These are phyloP conservation scores for Pyrenophora teres DNA, from an alignment of 2,329 filamentous ascomycete species.

Conservation along the genomic window DNA sequence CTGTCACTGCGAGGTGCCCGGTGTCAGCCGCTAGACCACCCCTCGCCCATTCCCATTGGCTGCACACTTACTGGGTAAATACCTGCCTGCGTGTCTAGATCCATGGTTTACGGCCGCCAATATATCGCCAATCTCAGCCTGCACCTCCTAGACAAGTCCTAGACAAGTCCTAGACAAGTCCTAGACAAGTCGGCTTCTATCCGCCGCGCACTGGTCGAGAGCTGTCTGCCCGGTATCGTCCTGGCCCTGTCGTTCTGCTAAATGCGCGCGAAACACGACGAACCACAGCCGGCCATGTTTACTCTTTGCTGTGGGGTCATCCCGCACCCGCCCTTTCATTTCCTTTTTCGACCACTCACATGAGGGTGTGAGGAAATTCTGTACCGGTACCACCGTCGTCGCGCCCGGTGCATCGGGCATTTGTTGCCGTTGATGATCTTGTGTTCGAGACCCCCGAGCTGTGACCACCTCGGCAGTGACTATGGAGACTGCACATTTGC, in stretches of 20 bases:
- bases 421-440: constrained; percentile 10
- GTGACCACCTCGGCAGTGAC: too few relatives aligned
- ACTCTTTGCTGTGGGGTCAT: constrained; percentile 9
- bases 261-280: constrained; percentile 8
- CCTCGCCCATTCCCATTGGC: constrained; percentile 9
- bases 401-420: constrained; percentile 3
- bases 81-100: constrained; percentile 4
- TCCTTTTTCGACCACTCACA: constrained; percentile 7
- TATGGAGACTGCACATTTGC: not conserved
- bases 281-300: constrained; percentile 6
- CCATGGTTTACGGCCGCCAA: constrained; percentile 13
- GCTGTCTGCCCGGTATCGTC: not conserved
- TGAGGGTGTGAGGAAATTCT: not conserved
- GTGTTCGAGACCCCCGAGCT: constrained; percentile 8
- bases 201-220: not conserved
- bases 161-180: too few relatives aligned
- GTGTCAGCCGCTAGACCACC: constrained; percentile 5
- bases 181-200: not conserved
- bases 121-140: constrained; percentile 15
- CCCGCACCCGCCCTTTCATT: constrained; percentile 14
- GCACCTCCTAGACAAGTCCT: too few relatives aligned
- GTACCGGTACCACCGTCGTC: constrained; percentile 1
- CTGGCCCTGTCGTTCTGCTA: not conserved
- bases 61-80: constrained; percentile 12
- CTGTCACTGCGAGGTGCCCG: not conserved